Evolutionary conservation across 2,329 filamentous ascomycete genomes (phyloP), one percentile per base, ranked within the genome.

Genomic region (Ophiostoma perfectum): DNA sequence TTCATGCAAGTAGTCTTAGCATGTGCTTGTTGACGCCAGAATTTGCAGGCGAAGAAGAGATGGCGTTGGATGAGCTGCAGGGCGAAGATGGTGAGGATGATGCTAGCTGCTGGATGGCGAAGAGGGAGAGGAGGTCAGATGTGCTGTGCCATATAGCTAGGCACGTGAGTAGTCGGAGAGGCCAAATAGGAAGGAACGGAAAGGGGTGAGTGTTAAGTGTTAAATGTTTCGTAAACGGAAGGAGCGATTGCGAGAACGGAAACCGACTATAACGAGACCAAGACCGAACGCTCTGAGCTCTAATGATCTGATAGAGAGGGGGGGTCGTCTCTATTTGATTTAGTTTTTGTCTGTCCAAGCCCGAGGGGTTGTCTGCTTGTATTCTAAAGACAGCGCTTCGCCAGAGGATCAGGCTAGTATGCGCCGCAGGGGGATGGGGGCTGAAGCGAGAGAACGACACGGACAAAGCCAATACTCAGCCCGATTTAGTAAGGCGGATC

Each of bases 161-260:
- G n/a, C 49, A 55, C 49, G n/a, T 55, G 49, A 55, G 27, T 27
- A 27, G 18, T 11, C 49, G 6, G 49, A 55, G 49, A 18, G 6
- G 18, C 16, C n/a, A 55, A 55, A 49, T 12, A 11, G 49, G 49
- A 55, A 55, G 49, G 49, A 55, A 55, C 49, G 18, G 45, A 14
- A 14, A 27, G 27, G 27, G 27, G 27, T 27, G 27, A 27, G 27
- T 27, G 27, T 27, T 27, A 2, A 27, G 27, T 27, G 27, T 14
- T 2, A 11, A 18, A n/a, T 55, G n/a, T 55, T 8, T 55, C 4
- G 49, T 12, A 14, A 12, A 55, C 49, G n/a, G 49, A 55, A 55
- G 49, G 49, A 55, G 49, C 49, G 49, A 55, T 14, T 55, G 49
- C 49, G 49, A 55, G 27, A 55, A 55, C 49, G n/a, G 11, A 55